Evolutionary conservation across 495 filamentous ascomycete genomes (phyloP).

Genomic region (Tricharina praecox): DNA sequence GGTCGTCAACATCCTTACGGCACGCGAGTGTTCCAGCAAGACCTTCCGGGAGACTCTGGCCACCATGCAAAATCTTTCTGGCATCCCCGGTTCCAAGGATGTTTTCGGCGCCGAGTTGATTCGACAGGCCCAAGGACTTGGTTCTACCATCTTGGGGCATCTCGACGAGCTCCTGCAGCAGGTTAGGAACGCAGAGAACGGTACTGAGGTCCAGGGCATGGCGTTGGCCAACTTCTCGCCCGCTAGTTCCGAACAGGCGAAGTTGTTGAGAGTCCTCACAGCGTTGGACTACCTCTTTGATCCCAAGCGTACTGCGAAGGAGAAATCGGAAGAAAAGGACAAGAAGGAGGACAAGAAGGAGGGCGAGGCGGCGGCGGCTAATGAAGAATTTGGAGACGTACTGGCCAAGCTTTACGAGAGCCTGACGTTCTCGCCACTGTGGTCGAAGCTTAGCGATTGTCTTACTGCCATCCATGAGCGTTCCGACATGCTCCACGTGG

Average conservation of each 20-base stretch:
- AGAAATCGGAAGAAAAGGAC: constrained; percentile 29
- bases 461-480: constrained; percentile 72
- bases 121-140: constrained; percentile 64
- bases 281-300: constrained; percentile 94
- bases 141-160: constrained; percentile 65
- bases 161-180: constrained; percentile 74
- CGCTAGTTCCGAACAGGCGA: constrained; percentile 85
- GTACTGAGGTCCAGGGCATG: constrained; percentile 86
- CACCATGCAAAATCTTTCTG: constrained; percentile 92
- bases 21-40: constrained; percentile 88
- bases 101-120: constrained; percentile 85
- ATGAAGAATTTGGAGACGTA: constrained; percentile 50
- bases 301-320: constrained; percentile 38
- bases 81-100: constrained; percentile 75
- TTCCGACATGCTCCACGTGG: constrained; percentile 89
- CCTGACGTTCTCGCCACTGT: constrained; percentile 71
- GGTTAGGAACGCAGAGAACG: constrained; percentile 68
- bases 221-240: constrained; percentile 92
- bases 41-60: constrained; percentile 93
- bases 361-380: constrained; percentile 36
- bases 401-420: constrained; percentile 78
- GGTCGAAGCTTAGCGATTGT: constrained; percentile 88
- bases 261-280: constrained; percentile 79
- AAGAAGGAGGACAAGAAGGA: constrained; percentile 41
- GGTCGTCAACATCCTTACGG: constrained; percentile 87